Base-by-base conservation (phyloP, 257 asterid genomes). In the Solanum commersonii region DNA sequence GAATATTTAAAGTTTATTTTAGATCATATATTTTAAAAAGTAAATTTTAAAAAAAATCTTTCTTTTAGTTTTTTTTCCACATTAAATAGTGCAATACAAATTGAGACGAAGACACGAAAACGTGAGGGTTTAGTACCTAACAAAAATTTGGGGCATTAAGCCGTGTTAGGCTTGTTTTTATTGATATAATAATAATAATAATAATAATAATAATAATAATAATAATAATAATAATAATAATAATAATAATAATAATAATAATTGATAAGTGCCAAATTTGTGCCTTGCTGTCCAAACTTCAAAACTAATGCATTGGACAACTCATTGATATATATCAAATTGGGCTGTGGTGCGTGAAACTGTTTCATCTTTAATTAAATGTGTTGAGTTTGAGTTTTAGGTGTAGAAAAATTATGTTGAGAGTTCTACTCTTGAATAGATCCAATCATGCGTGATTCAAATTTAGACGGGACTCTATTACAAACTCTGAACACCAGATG, bases 201-300 rank as follows among this genome's bases (percentile, higher is more conserved):
- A 40, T 40, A 40, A 40, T 40, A 40, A 40, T 40, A 40, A 40
- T 40, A 42, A 44, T 35, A 34, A 40, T 38, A 38, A 40, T 40
- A 40, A 40, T 40, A 40, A 40, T 40, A 42, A 42, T 42, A 42
- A 44, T 35, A 35, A 42, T 42, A 78, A 78, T 4, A 42, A 42
- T 42, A 42, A 10, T 40, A 40, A 40, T 42, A 40, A 10, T 44
- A 11, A 42, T 42, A 3, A 42, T 10, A 3, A 42, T 42, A 3
- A 44, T 49, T 44, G 85, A 81, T 44, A 81, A n/a, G 31, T 16
- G 85, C 40, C 85, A 81, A 81, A 81, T 81, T 44, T 81, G 6
- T 46, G 85, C 40, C 40, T 79, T 79, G 85, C 38, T 46, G 85
- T 46, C 68, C 14, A 27, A 44, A 27, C 84, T 25, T 38, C 25